Base-by-base conservation (phyloP, 1,284 basidiomycete genomes). In the Takashimella koratensis region DNA sequence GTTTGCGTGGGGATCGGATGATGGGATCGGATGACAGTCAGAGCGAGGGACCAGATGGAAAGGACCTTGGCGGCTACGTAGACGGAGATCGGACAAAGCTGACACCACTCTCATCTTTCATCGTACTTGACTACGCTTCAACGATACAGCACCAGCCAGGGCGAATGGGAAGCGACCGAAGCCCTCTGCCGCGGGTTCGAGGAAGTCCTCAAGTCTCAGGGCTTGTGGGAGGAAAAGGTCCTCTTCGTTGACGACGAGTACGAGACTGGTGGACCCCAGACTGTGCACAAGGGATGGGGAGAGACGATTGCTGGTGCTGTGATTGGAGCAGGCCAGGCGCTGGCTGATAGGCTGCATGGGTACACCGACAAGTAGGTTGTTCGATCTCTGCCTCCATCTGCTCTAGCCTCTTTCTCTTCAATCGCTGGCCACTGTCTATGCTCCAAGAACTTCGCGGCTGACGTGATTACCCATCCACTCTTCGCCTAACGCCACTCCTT, bases 231-330 rank as follows among this genome's bases (percentile, higher is more conserved):
- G 45, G 72, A 74, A 41, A 62, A 57, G 51, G 56, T 59, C 21
- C 65, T 71, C 8, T 76, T 72, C 51, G 73, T 74, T 20, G 64
- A 74, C 47, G 75, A 76, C 53, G 74, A 75, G 52, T 68, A 67
- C 49, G 67, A 75, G 55, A 66, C 63, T 3, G 67, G 61, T 39
- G 60, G 58, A 11, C 54, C 56, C 3, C 49, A 62, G 8, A 57
- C 55, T 5, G 56, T 54, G 2, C 60, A 60, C 16, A 56, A 57
- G 48, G 62, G 63, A 2, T 74, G 72, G 72, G 74, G 74, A 26
- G 73, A 73, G 56, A 59, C 60, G 3, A 64, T 75, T 23, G 70
- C 68, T 3, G 58, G 58, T 21, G 56, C 63, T 21, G 52, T 74
- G 10, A 59, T 56, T 19, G 56, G 56, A 5, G 68, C 65, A 23